Base-by-base conservation (phyloP, 2,329 filamentous ascomycete genomes). In the Pyricularia sp. region DNA sequence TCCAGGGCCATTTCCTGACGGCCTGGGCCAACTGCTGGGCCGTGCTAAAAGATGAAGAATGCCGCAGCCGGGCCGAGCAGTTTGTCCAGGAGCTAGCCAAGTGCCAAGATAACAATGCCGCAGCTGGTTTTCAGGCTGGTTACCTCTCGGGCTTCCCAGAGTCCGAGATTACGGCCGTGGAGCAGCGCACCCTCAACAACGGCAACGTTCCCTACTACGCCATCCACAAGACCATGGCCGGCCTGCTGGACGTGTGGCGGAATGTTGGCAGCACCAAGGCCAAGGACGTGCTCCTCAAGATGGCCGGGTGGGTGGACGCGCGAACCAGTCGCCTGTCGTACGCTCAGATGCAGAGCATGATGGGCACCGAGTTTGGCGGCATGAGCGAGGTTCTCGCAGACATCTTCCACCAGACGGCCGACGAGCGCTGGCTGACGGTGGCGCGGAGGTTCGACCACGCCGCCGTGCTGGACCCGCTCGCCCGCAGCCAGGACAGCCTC, bases 161-260 rank as follows among this genome's bases (percentile, higher is more conserved):
- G 33, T 36, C 33, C 33, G 33, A 36, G 11, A 36, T 36, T 12
- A 36, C 33, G 12, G 33, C 33, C 33, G 33, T 36, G 11, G 33
- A 36, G 33, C 33, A 74, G 0, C 75, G 82, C 0, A 82, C 77
- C 0, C 74, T 85, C 14, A 78, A 42, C 67, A 83, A 81, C 61
- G 83, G 83, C 31, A 85, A 85, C 65, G 84, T 86, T 0, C 83
- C 83, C 0, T 86, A 85, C 74, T 86, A 86, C 70, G 80, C 80
- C 26, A 77, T 85, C n/a, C 84, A 86, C 75, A 86, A 85, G 76
- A 84, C 81, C 1, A 79, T 85, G 73, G 80, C 82, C 1, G 83
- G 83, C 0, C 77, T 85, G 12, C 78, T 85, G 1, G 84, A 86
- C 64, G 81, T 83, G 3, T 85, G 82, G 78, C 78, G 80, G 5